These are phyloP conservation scores for Thalia dealbata DNA, from an alignment of 176 grass and related monocot species.

Conservation along the genomic window DNA sequence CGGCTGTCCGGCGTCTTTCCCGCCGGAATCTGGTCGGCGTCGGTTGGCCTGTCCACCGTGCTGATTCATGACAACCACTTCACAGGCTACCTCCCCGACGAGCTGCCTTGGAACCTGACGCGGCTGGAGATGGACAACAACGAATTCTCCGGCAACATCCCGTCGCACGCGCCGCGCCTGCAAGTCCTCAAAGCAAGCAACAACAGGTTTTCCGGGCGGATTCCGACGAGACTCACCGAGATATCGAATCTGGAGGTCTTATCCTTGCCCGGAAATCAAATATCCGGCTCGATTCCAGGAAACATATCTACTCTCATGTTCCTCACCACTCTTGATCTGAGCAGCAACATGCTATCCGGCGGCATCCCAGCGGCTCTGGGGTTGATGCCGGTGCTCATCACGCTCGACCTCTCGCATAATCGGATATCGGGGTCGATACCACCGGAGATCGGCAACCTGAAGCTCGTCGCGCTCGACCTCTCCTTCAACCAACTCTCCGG, in stretches of 20 bases:
- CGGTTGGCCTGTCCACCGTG: not conserved
- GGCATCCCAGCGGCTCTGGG: slow-evolving; percentile 34
- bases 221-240: slow-evolving; percentile 10
- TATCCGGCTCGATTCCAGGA: slow-evolving; percentile 23
- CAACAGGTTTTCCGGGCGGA: slow-evolving; percentile 23
- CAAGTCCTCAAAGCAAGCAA: slow-evolving; percentile 14
- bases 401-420: slow-evolving; percentile 51
- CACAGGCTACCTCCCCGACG: slow-evolving; percentile 28
- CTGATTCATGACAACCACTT: slow-evolving; percentile 37
- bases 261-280: slow-evolving; percentile 13
- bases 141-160: slow-evolving; percentile 29
- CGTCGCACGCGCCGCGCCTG: not conserved
- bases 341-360: slow-evolving; percentile 41
- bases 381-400: slow-evolving; percentile 20
- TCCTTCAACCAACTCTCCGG: slow-evolving; percentile 58
- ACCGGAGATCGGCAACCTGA: slow-evolving; percentile 19
- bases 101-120: slow-evolving; percentile 19
- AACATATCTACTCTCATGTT: slow-evolving; percentile 29
- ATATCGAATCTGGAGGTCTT: not conserved
- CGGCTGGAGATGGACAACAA: slow-evolving; percentile 39
- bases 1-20: slow-evolving; percentile 36
- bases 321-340: slow-evolving; percentile 42
- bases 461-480: slow-evolving; percentile 39
- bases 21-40: slow-evolving; percentile 29
- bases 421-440: slow-evolving; percentile 45